Percentiles rank a stretch among this genome's conserved stretches.
These are phyloP conservation scores for Evansstolkia leycettana DNA, from an alignment of 495 filamentous ascomycete species.

Conservation along the genomic window DNA sequence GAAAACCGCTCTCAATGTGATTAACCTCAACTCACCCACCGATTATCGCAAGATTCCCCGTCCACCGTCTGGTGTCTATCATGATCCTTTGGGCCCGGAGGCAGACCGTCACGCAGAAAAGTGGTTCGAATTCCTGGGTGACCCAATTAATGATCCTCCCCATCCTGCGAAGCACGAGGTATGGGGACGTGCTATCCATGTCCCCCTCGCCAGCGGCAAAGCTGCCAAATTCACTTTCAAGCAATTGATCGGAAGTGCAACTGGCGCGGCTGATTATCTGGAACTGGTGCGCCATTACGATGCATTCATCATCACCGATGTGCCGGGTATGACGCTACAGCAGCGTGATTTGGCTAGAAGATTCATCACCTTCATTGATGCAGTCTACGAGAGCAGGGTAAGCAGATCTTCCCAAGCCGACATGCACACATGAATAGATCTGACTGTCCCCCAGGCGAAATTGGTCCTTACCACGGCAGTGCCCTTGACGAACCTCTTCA, in stretches of 20 bases:
- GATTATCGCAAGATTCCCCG: slow-evolving; percentile 96
- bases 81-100: slow-evolving; percentile 68
- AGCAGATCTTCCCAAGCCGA: slow-evolving; percentile 9
- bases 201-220: slow-evolving; percentile 75
- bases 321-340: slow-evolving; percentile 80
- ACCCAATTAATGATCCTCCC: slow-evolving; percentile 65
- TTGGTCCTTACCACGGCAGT: slow-evolving; percentile 83
- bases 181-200: slow-evolving; percentile 83
- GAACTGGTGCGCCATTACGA: slow-evolving; percentile 87
- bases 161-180: slow-evolving; percentile 69
- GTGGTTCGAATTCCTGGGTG: slow-evolving; percentile 90
- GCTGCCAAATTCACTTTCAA: slow-evolving; percentile 84
- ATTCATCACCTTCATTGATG: slow-evolving; percentile 97
- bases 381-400: slow-evolving; percentile 71
- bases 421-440: too few species aligned
- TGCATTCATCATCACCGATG: slow-evolving; percentile 79
- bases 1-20: slow-evolving; percentile 66
- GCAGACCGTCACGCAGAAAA: slow-evolving; percentile 73
- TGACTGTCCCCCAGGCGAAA: slow-evolving; percentile 81
- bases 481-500: slow-evolving; percentile 74
- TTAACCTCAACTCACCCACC: slow-evolving; percentile 89
- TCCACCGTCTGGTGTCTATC: slow-evolving; percentile 85
- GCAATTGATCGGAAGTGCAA: slow-evolving; percentile 77
- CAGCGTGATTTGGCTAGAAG: slow-evolving; percentile 81
- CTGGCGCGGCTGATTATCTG: slow-evolving; percentile 86